A percentile compares a stretch with the other conserved stretches of the same genome.
These are phyloP conservation scores for Astrothelium macrocarpum DNA, from an alignment of 495 filamentous ascomycete genomes.

Conservation along the genomic window DNA sequence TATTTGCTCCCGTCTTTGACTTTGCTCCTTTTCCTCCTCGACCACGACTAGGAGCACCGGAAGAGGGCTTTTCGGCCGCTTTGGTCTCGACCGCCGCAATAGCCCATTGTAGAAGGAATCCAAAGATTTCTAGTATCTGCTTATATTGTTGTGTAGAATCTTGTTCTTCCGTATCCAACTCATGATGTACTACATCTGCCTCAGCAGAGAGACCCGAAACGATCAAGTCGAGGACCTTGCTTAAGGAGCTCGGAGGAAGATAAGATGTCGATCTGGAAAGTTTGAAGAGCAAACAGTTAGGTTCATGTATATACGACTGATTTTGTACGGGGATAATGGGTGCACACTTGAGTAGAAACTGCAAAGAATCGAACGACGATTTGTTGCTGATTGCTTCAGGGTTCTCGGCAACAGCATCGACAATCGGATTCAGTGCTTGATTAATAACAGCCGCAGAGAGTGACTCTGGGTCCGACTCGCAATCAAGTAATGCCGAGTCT, in stretches of 20 bases:
- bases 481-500: slow-evolving; percentile 72
- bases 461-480: slow-evolving; percentile 82
- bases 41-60: slow-evolving; percentile 51
- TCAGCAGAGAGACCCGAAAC: slow-evolving; percentile 90
- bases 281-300: slow-evolving; percentile 58
- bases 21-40: slow-evolving; percentile 71
- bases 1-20: slow-evolving; percentile 47
- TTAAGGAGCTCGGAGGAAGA: slow-evolving; percentile 69
- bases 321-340: slow-evolving; percentile 48
- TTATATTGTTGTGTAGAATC: slow-evolving; percentile 72
- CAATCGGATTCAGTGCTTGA: slow-evolving; percentile 77
- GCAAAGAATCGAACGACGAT: slow-evolving; percentile 78
- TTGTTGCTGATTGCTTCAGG: slow-evolving; percentile 75
- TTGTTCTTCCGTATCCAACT: slow-evolving; percentile 85
- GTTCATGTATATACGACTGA: slow-evolving; percentile 30
- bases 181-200: slow-evolving; percentile 73
- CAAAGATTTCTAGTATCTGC: slow-evolving; percentile 84
- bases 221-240: slow-evolving; percentile 88
- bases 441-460: slow-evolving; percentile 70
- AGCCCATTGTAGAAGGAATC: slow-evolving; percentile 89
- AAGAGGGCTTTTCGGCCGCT: slow-evolving; percentile 74
- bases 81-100: slow-evolving; percentile 88
- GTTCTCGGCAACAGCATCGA: slow-evolving; percentile 85
- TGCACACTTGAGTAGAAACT: slow-evolving; percentile 93
- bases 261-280: slow-evolving; percentile 68